phyloP scores from a whole-genome alignment of 2,329 filamentous ascomycete species.

The Talaromyces sp. region DNA sequence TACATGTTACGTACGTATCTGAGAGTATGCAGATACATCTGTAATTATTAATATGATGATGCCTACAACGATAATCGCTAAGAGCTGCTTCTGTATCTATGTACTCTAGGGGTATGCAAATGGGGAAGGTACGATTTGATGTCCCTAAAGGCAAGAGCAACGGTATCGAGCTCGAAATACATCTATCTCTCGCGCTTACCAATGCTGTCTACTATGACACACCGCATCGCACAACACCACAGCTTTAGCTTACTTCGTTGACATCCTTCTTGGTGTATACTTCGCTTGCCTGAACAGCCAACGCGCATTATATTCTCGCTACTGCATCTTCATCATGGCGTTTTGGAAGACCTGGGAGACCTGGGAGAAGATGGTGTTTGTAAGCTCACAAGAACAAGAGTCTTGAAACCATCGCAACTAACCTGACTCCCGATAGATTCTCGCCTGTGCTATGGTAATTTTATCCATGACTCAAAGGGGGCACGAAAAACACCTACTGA shows the following conservation, averaged over 20 bases:
- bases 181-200: background rate
- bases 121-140: background rate
- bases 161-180: background rate
- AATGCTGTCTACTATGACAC: background rate
- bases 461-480: too few species aligned
- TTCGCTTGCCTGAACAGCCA: background rate
- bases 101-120: background rate
- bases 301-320: background rate
- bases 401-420: too few species aligned
- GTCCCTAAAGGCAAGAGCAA: background rate
- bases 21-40: background rate
- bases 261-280: conserved; percentile 7
- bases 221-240: background rate
- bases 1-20: background rate
- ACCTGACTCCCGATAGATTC: conserved; percentile 54
- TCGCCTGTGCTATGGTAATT: conserved; percentile 66
- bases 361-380: conserved; percentile 89
- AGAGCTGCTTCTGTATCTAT: background rate
- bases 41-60: conserved; percentile 3
- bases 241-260: background rate
- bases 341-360: conserved; percentile 72
- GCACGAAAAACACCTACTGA: conserved; percentile 25
- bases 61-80: background rate
- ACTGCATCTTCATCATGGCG: conserved; percentile 25
- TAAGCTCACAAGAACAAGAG: conserved; percentile 36